Base-by-base conservation (phyloP, 2,329 filamentous ascomycete genomes). In the Torrubiellomyces zombiae region DNA sequence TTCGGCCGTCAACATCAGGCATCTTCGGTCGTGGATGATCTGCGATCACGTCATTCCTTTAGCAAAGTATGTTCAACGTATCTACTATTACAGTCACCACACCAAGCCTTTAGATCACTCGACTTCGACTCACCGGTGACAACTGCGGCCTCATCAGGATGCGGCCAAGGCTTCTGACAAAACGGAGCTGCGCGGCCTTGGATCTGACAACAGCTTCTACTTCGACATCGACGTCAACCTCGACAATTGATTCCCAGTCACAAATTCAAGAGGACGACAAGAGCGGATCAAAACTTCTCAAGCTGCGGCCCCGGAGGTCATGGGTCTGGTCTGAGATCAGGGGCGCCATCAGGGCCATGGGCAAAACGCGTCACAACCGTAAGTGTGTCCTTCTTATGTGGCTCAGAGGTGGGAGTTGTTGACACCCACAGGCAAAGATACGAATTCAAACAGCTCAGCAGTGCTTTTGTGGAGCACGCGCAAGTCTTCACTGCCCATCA, bases 321-420 rank as follows among this genome's bases (percentile, higher is more conserved):
- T 44, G 34, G 17, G 45, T 49, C 4, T 50, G 48, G 45, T 44
- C 42, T 6, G 48, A 51, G 18, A 43, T 53, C 14, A 40, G 45
- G 4, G 39, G 39, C 9, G 49, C 43, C 12, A 40, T 52, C 26
- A 46, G 35, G 20, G 46, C 39, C 2, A 43, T 53, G 14, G 38
- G 43, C 12, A 41, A 38, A 25, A 43, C 32, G n/a, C 40, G 43
- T 15, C 38, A 34, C 6, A 39, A 36, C 21, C 38, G 39, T 38
- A 29, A 26, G 43, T 31, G 11, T 14, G n/a, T n/a, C n/a, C n/a
- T n/a, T n/a, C n/a, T n/a, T n/a, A n/a, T n/a, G n/a, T n/a, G n/a
- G n/a, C n/a, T n/a, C n/a, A n/a, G n/a, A n/a, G n/a, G n/a, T n/a
- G n/a, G n/a, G n/a, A n/a, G n/a, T n/a, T n/a, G n/a, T n/a, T n/a